Conservation (phyloP, 495 filamentous ascomycete species). For the Penicillium paradoxum region DNA sequence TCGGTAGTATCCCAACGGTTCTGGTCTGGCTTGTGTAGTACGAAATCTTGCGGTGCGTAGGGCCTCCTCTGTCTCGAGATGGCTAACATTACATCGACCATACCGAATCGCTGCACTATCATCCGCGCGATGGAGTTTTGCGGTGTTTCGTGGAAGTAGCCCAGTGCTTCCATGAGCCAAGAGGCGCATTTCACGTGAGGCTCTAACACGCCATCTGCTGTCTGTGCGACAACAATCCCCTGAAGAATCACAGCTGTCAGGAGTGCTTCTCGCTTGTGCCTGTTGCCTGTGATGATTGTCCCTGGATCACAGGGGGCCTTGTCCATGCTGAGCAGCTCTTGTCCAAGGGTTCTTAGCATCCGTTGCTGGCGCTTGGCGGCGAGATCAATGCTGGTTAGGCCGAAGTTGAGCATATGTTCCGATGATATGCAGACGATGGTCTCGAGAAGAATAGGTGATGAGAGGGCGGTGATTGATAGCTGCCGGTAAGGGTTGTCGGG, state of each 20-base stretch:
- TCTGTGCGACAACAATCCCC: slow-evolving; percentile 24
- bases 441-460: slow-evolving; percentile 22
- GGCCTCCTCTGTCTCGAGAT: slow-evolving; percentile 26
- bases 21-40: slow-evolving; percentile 18
- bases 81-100: slow-evolving; percentile 29
- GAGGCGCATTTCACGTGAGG: slow-evolving; percentile 26
- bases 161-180: slow-evolving; percentile 23
- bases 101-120: slow-evolving; percentile 23
- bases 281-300: slow-evolving; percentile 1
- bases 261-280: slow-evolving; percentile 17
- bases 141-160: slow-evolving; percentile 16
- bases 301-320: not conserved
- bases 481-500: slow-evolving; percentile 29
- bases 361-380: slow-evolving; percentile 24
- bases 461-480: slow-evolving; percentile 22
- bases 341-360: slow-evolving; percentile 23
- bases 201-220: slow-evolving; percentile 23
- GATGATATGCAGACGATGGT: slow-evolving; percentile 28
- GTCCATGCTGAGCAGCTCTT: slow-evolving; percentile 16
- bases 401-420: slow-evolving; percentile 31
- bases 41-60: slow-evolving; percentile 19
- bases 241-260: slow-evolving; percentile 24
- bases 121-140: slow-evolving; percentile 14
- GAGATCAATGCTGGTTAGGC: slow-evolving; percentile 18
- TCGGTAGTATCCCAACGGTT: slow-evolving; percentile 21